These are phyloP conservation scores for Malassezia furfur DNA, from an alignment of 1,284 basidiomycete species.

Conservation along the genomic window DNA sequence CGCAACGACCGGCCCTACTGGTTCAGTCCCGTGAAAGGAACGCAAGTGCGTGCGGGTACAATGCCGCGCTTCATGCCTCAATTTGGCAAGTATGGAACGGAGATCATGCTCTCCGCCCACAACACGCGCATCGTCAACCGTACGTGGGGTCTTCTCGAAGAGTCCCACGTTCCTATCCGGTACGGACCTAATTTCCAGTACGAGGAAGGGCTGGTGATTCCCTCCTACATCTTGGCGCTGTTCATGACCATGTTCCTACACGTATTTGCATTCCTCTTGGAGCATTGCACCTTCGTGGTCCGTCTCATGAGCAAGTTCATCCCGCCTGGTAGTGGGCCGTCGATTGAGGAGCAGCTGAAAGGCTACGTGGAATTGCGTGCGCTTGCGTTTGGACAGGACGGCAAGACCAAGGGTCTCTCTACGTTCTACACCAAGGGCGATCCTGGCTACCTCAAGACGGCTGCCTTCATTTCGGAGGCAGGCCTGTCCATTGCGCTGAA, in stretches of 20 bases:
- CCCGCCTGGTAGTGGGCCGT: slow-evolving; percentile 11
- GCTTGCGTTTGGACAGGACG: slow-evolving; percentile 52
- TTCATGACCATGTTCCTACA: not conserved
- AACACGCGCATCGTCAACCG: slow-evolving; percentile 67
- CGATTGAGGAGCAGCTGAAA: slow-evolving; percentile 14
- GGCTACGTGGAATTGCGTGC: slow-evolving; percentile 15
- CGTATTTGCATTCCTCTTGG: slow-evolving; percentile 4
- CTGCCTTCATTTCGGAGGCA: slow-evolving; percentile 64
- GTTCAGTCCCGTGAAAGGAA: slow-evolving; percentile 13
- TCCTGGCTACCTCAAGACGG: slow-evolving; percentile 65
- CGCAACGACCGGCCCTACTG: slow-evolving; percentile 51
- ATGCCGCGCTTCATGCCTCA: slow-evolving; percentile 54
- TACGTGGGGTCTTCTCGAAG: slow-evolving; percentile 63
- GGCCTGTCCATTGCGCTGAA: slow-evolving; percentile 61
- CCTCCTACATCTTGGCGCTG: slow-evolving; percentile 23
- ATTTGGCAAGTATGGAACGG: slow-evolving; percentile 54
- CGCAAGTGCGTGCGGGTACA: slow-evolving; percentile 50
- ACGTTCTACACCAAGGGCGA: slow-evolving; percentile 63
- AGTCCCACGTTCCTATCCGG: slow-evolving; percentile 25
- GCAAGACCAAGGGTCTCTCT: slow-evolving; percentile 53
- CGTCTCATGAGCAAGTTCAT: not conserved
- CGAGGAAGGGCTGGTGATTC: slow-evolving; percentile 58
- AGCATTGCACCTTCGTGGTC: not conserved
- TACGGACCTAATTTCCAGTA: slow-evolving; percentile 58
- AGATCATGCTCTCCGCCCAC: slow-evolving; percentile 58